These are phyloP conservation scores for Lepidium africanum DNA, from an alignment of 345 rosid species.

Conservation along the genomic window DNA sequence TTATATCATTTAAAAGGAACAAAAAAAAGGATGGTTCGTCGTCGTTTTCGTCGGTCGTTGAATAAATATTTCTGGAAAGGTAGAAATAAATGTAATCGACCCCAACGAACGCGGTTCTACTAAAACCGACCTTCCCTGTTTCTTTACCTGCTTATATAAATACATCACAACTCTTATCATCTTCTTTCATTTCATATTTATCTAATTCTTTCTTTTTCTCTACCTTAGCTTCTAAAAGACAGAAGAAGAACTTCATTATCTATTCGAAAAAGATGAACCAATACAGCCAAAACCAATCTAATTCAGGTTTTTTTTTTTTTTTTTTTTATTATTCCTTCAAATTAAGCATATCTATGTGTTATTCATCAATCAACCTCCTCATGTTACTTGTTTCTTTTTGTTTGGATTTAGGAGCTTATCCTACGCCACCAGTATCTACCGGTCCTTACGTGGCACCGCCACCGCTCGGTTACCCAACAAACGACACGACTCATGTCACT, in stretches of 20 bases:
- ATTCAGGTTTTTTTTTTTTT: no score
- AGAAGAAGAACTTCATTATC: background rate
- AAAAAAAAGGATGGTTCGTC: background rate
- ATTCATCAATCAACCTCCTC: no score
- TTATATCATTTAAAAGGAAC: no score
- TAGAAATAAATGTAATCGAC: slow-evolving; percentile 1
- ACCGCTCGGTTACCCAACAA: slow-evolving; percentile 24
- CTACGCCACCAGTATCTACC: slow-evolving; percentile 21
- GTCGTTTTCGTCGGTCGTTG: background rate
- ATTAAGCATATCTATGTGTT: no score
- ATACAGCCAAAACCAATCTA: slow-evolving; percentile 12
- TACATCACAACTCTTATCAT: background rate
- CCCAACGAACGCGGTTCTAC: slow-evolving; percentile 26
- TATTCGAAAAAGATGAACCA: slow-evolving; percentile 20
- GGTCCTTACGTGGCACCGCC: slow-evolving; percentile 24
- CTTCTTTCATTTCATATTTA: background rate
- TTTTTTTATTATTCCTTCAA: no score
- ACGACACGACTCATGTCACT: slow-evolving; percentile 7
- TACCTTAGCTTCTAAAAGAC: background rate
- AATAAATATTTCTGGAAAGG: background rate
- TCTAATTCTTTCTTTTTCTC: background rate
- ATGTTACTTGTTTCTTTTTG: no score
- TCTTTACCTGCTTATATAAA: background rate
- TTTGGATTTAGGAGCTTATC: slow-evolving; percentile 15
- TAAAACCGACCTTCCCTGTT: slow-evolving; percentile 21